Conservation (phyloP, 768 basidiomycete species). For the Mycena vitilis region DNA sequence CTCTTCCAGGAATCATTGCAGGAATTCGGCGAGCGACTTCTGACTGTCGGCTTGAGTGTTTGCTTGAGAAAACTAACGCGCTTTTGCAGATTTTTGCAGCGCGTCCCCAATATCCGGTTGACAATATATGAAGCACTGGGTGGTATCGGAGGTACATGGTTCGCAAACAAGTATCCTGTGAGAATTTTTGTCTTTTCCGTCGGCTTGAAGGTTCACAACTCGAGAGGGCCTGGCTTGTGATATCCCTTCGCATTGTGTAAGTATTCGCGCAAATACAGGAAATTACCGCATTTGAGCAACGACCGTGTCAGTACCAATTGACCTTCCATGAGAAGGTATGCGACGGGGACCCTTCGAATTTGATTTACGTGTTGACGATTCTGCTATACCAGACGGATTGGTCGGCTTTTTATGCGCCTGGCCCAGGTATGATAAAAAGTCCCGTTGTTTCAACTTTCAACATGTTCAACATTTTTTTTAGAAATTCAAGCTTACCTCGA, state of each 20-base stretch:
- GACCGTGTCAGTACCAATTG: slow-evolving; percentile 62
- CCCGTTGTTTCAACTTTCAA: background rate
- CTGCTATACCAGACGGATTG: slow-evolving; percentile 58
- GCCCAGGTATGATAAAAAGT: slow-evolving; percentile 45
- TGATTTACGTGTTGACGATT: background rate
- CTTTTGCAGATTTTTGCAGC: slow-evolving; percentile 59
- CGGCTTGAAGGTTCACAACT: background rate
- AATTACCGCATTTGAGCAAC: background rate
- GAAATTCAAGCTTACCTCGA: slow-evolving; percentile 68
- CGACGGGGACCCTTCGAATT: slow-evolving; percentile 12
- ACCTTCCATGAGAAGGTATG: slow-evolving; percentile 65
- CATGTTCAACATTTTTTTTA: background rate
- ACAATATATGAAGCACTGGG: slow-evolving; percentile 69
- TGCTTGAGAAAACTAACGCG: background rate
- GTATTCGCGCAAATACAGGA: background rate
- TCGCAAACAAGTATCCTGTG: slow-evolving; percentile 65
- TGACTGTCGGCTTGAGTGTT: background rate
- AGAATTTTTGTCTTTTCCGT: slow-evolving; percentile 28
- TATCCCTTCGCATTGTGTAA: slow-evolving; percentile 66
- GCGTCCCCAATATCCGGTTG: slow-evolving; percentile 63
- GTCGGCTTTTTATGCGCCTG: slow-evolving; percentile 71
- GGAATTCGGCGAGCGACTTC: slow-evolving; percentile 58
- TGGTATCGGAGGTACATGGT: slow-evolving; percentile 76
- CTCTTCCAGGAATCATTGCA: slow-evolving; percentile 57
- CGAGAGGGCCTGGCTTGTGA: slow-evolving; percentile 69